Conservation (phyloP, 805 yeast genomes). For the Zygoascus bituminiphila region DNA sequence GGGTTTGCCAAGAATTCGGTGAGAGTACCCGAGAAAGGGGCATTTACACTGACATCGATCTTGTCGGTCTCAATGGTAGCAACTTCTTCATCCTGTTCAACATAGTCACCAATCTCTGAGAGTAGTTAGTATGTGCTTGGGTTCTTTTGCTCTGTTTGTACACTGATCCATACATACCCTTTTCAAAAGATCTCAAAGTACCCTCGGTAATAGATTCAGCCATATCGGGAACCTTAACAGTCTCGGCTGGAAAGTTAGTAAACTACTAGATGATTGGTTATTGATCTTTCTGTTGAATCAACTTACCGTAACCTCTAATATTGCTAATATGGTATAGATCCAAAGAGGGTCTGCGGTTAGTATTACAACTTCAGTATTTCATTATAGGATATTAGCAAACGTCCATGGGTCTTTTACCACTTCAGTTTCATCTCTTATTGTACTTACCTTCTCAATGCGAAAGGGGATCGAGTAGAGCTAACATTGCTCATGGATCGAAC, state of each 20-base stretch:
- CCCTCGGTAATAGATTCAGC: constrained; percentile 98
- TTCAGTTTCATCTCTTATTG: too few relatives aligned
- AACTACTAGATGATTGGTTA: too few relatives aligned
- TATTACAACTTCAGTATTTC: too few relatives aligned
- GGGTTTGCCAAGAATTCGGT: constrained; percentile 72
- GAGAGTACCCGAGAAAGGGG: constrained; percentile 87
- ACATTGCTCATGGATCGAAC: too few relatives aligned
- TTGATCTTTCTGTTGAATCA: too few relatives aligned
- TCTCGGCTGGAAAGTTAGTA: constrained; percentile 22
- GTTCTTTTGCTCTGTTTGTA: background rate
- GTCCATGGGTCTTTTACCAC: too few relatives aligned
- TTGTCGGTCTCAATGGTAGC: constrained; percentile 98
- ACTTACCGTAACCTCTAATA: constrained; percentile 16
- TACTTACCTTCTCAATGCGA: background rate
- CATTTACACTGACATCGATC: constrained; percentile 93
- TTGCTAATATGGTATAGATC: constrained; percentile 3
- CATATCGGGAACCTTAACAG: constrained; percentile 93
- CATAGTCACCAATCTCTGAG: constrained; percentile 76
- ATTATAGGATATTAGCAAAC: too few relatives aligned
- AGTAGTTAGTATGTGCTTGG: constrained; percentile 30
- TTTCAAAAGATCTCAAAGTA: constrained; percentile 56
- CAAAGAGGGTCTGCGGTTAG: background rate
- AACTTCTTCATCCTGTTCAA: constrained; percentile 76
- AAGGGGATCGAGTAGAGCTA: too few relatives aligned
- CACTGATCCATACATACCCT: constrained; percentile 18